These are phyloP conservation scores for Skeletonema grethae DNA, from an alignment of 108 stramenopile species.

Conservation along the genomic window DNA sequence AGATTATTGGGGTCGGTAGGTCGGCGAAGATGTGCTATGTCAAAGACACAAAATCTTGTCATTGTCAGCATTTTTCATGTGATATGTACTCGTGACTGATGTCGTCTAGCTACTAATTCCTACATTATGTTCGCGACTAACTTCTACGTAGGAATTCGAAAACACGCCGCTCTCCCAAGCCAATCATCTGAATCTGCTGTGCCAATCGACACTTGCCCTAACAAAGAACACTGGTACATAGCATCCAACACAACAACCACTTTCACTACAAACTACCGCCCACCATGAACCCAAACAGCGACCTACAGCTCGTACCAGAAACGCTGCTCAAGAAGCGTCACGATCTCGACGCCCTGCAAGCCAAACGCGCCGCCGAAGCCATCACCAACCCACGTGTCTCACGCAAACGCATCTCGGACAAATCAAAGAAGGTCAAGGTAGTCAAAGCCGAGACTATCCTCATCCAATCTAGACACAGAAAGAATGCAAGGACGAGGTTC, in stretches of 20 bases:
- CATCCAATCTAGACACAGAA: constrained; percentile 49
- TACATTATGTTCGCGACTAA: too few species aligned
- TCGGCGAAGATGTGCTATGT: too few species aligned
- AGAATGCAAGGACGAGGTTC: constrained; percentile 66
- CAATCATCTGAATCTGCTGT: too few species aligned
- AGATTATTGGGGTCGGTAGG: neutral
- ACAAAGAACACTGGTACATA: too few species aligned
- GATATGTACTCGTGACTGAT: too few species aligned
- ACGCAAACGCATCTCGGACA: constrained; percentile 39
- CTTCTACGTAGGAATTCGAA: too few species aligned
- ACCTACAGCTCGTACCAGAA: constrained; percentile 81
- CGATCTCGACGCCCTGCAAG: constrained; percentile 80
- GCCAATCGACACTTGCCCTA: too few species aligned
- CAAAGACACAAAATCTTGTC: too few species aligned
- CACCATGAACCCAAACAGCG: constrained; percentile 31
- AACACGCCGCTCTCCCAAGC: too few species aligned
- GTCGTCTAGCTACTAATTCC: too few species aligned
- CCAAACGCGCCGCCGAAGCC: constrained; percentile 62
- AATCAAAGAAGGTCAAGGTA: constrained; percentile 52
- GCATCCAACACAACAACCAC: too few species aligned
- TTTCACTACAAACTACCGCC: neutral
- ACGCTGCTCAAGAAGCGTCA: constrained; percentile 79
- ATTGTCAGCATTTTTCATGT: too few species aligned
- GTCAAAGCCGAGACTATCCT: constrained; percentile 76
- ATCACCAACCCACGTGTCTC: constrained; percentile 37